Base-by-base conservation (phyloP, 345 rosid genomes). In the Euphorbia lathyris region DNA sequence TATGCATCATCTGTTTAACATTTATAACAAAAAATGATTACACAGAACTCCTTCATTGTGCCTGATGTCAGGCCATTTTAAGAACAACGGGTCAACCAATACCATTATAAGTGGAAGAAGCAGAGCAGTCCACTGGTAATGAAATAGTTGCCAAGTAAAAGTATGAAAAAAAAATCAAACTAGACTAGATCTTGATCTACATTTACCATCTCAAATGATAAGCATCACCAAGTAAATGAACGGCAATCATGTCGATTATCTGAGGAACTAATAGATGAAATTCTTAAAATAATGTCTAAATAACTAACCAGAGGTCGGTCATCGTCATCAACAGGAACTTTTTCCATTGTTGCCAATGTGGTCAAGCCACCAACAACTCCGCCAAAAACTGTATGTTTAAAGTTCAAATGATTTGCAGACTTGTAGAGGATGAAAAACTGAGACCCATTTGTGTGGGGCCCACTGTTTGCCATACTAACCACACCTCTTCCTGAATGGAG, bases 381-480 rank as follows among this genome's bases (percentile, higher is more conserved):
- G 30, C 98, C 99, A 79, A 89, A 95, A 58, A 95, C 98, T 7
- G 96, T 95, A 78, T 95, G 98, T 69, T 95, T 95, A 72, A 78
- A 92, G 86, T 95, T 89, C 70, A 95, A 86, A 86, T 95, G 96
- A 76, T 72, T 81, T n/a, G 99, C 99, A 64, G 99, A 95, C 76
- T 95, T 95, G 88, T 95, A 95, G 26, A 95, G 83, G 75, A 95
- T 88, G 83, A 95, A 95, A 80, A 92, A 95, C 78, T 92, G 97
- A 59, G 99, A 95, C 76, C 99, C 98, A 78, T 95, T 95, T 22
- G 97, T 84, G 83, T 90, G 96, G 11, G 98, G 98, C 59, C 98
- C 99, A 76, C 97, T 95, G 77, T 90, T 95, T 59, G 97, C 99
- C 98, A 95, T 92, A 69, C 99, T 92, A 67, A 92, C 98, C 60